Evolutionary conservation across 805 yeast species (phyloP).

Genomic region (Candida pseudoglaebosa): DNA sequence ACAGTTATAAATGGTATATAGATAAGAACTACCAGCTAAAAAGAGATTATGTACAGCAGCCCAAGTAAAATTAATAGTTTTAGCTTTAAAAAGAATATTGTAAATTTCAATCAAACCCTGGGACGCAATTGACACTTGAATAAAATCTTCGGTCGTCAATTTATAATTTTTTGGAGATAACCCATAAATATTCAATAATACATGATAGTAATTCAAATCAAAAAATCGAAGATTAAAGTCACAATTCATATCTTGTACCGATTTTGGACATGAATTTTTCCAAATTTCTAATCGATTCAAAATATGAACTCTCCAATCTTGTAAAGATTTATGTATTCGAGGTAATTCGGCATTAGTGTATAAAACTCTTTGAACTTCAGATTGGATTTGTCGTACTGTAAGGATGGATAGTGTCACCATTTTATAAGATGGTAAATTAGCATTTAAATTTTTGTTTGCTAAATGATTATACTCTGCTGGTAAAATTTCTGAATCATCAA

Average conservation of each 20-base stretch:
- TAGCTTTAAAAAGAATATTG: conserved; percentile 49
- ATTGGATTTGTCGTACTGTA: conserved; percentile 67
- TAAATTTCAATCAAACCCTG: conserved; percentile 64
- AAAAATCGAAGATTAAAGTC: conserved; percentile 69
- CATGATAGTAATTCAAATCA: conserved; percentile 71
- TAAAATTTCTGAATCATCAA: conserved; percentile 67
- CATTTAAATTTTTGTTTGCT: conserved; percentile 17
- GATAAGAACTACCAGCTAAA: conserved; percentile 83
- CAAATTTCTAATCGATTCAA: conserved; percentile 55
- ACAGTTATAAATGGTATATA: conserved; percentile 72
- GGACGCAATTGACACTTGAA: conserved; percentile 58
- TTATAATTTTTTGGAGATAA: conserved; percentile 66
- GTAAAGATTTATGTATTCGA: conserved; percentile 47
- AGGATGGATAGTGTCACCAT: conserved; percentile 64
- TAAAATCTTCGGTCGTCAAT: conserved; percentile 50
- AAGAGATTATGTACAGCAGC: conserved; percentile 86
- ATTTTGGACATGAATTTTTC: conserved; percentile 55
- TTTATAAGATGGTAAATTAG: conserved; percentile 57
- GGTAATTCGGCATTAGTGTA: conserved; percentile 75
- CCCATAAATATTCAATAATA: conserved; percentile 69
- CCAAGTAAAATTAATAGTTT: conserved; percentile 82
- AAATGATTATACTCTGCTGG: conserved; percentile 37
- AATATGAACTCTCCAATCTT: conserved; percentile 62
- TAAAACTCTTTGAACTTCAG: conserved; percentile 66
- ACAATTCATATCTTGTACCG: conserved; percentile 61